phyloP scores from a whole-genome alignment of 2,329 filamentous ascomycete species.

The Coniella vitis region DNA sequence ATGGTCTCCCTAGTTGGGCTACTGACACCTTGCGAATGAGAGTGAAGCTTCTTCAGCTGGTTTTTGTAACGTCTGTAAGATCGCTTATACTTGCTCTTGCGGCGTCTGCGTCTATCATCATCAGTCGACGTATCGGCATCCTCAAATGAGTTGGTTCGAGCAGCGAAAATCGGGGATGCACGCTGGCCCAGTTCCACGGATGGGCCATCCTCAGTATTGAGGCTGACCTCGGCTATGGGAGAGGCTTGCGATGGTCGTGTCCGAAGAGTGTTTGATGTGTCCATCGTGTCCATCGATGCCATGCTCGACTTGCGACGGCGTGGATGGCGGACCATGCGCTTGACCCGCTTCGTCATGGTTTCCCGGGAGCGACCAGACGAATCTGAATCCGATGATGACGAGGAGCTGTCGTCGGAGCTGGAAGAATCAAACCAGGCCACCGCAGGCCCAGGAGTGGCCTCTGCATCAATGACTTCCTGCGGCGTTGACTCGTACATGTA shows the following conservation, averaged over 20 bases:
- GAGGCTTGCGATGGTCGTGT: conserved; percentile 36
- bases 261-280: conserved; percentile 22
- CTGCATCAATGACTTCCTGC: conserved; percentile 87
- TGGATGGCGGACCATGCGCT: conserved; percentile 63
- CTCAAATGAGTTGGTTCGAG: conserved; percentile 27
- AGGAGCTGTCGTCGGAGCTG: conserved; percentile 47
- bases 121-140: conserved; percentile 39
- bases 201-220: conserved; percentile 29
- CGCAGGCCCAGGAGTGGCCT: conserved; percentile 77
- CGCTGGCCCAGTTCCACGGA: conserved; percentile 33
- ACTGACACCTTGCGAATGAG: conserved; percentile 24
- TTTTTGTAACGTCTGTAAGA: conserved; percentile 34
- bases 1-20: conserved; percentile 27
- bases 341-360: conserved; percentile 69
- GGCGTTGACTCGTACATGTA: conserved; percentile 92
- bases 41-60: conserved; percentile 38
- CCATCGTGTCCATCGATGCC: conserved; percentile 55
- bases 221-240: conserved; percentile 23
- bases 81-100: conserved; percentile 29
- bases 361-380: conserved; percentile 52
- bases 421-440: conserved; percentile 75
- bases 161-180: conserved; percentile 19
- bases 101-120: conserved; percentile 33
- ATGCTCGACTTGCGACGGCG: conserved; percentile 71
- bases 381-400: conserved; percentile 62